phyloP scores from a whole-genome alignment of 225 moss, liverwort and hornwort species.

The Physcomitrium patens region DNA sequence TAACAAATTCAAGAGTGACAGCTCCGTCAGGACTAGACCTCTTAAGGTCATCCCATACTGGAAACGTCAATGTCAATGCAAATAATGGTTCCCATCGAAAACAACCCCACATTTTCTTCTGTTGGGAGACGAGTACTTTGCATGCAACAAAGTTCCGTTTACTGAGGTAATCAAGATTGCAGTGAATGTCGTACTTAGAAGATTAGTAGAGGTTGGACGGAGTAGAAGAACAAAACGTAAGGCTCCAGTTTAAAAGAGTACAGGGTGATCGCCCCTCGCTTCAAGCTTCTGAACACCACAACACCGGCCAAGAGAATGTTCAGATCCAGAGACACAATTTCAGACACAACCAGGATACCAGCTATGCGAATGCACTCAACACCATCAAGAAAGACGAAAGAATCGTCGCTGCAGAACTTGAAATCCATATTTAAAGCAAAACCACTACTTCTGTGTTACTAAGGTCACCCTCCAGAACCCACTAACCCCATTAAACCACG shows the following conservation, averaged over 20 bases:
- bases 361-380: too few relatives aligned
- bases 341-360: too few relatives aligned
- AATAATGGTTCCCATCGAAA: background rate
- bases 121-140: too few relatives aligned
- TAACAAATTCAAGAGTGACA: slow-evolving; percentile 4
- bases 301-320: background rate
- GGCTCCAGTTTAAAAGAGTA: background rate
- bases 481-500: background rate
- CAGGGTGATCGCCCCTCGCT: slow-evolving; percentile 26
- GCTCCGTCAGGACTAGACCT: background rate
- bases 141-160: too few relatives aligned
- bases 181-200: background rate
- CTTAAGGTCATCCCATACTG: background rate
- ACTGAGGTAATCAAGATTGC: too few relatives aligned
- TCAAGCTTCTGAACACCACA: slow-evolving; percentile 27
- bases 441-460: background rate
- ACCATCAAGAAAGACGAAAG: background rate
- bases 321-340: too few relatives aligned
- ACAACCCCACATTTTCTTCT: background rate
- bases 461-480: background rate
- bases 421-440: background rate
- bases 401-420: background rate
- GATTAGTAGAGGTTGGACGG: background rate
- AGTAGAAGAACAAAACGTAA: background rate
- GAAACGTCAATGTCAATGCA: background rate